Evolutionary conservation across 106 monocot species (phyloP).

Genomic region (Cymbidium sinense): DNA sequence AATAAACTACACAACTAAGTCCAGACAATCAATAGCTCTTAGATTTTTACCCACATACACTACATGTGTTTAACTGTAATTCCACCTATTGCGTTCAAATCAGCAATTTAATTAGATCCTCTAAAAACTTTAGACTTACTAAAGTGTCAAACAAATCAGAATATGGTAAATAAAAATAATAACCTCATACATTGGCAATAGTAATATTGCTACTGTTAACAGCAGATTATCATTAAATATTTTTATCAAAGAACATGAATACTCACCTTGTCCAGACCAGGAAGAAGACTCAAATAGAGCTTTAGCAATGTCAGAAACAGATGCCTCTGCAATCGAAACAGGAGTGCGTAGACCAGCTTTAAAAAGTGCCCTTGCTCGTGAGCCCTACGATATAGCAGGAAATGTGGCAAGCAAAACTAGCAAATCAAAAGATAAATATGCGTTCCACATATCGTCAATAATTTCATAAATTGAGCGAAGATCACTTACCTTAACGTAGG

Average conservation of each 20-base stretch:
- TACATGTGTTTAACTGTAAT: not conserved
- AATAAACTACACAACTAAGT: not conserved
- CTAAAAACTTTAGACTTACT: not conserved
- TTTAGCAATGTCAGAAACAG: slow-evolving; percentile 68
- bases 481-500: slow-evolving; percentile 70
- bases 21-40: not conserved
- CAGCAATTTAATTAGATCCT: not conserved
- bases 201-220: not conserved
- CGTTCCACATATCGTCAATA: not conserved
- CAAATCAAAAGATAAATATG: not conserved
- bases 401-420: not conserved
- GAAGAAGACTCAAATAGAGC: slow-evolving; percentile 87
- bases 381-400: slow-evolving; percentile 37
- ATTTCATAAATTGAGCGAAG: not conserved
- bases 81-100: not conserved
- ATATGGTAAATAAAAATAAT: not conserved
- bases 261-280: slow-evolving; percentile 53
- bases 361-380: slow-evolving; percentile 90
- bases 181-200: not conserved
- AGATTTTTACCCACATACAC: not conserved
- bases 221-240: not conserved
- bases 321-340: slow-evolving; percentile 82
- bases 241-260: not conserved
- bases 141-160: not conserved
- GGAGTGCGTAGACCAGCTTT: slow-evolving; percentile 78